Evolutionary conservation across 1,284 basidiomycete species (phyloP).

Genomic region (Cronartium quercuum): DNA sequence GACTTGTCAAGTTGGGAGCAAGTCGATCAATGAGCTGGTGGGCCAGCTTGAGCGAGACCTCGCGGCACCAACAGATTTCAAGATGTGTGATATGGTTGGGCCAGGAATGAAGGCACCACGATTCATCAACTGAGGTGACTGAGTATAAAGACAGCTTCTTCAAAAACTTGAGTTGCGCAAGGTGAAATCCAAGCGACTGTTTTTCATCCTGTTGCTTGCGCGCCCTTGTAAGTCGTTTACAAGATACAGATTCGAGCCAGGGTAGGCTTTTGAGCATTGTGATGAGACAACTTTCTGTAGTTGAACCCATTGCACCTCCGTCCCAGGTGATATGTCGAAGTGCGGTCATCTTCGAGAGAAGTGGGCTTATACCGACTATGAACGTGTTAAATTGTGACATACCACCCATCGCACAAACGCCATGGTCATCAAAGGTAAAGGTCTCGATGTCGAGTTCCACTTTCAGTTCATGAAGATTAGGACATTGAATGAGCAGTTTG

Average conservation of each 20-base stretch:
- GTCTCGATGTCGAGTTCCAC: not conserved
- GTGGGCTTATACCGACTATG: no score
- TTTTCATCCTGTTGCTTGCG: not conserved
- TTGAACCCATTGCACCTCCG: not conserved
- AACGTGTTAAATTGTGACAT: no score
- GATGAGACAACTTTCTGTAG: not conserved
- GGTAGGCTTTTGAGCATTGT: not conserved
- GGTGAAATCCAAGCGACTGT: not conserved
- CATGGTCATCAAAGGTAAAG: not conserved
- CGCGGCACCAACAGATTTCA: not conserved
- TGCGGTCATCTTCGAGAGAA: not conserved
- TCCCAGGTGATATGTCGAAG: not conserved
- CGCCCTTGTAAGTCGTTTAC: not conserved
- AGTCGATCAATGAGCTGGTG: not conserved
- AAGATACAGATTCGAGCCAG: not conserved
- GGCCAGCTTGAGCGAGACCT: not conserved
- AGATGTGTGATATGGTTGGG: not conserved
- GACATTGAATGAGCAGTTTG: not conserved
- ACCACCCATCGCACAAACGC: no score
- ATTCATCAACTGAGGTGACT: not conserved
- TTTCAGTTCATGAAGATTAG: not conserved
- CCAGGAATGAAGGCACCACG: not conserved
- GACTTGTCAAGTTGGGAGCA: not conserved
- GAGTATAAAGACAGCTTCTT: not conserved
- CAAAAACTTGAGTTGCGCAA: not conserved